Evolutionary conservation across 441 rosid species (phyloP).

Genomic region (Populus tomentosa): DNA sequence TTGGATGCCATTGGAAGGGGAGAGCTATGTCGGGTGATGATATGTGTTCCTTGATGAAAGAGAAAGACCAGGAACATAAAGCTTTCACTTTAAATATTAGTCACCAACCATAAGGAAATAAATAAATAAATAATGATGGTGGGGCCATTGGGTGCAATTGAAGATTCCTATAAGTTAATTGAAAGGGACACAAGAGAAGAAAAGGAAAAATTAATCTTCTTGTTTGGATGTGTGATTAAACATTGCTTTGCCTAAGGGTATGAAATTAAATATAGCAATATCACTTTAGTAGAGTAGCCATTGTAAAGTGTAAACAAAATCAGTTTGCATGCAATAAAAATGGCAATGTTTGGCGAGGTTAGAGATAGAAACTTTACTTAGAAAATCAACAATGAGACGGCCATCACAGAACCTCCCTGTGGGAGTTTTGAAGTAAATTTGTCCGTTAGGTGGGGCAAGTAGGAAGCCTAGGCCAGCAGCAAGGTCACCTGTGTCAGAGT

Average conservation of each 20-base stretch:
- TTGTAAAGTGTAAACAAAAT: not conserved
- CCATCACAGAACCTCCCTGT: slow-evolving; percentile 40
- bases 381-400: slow-evolving; percentile 40
- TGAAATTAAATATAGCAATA: no score
- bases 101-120: slow-evolving; percentile 21
- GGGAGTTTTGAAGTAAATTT: slow-evolving; percentile 32
- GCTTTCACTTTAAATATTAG: slow-evolving; percentile 25
- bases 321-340: not conserved
- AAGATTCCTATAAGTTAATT: slow-evolving; percentile 25
- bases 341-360: not conserved
- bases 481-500: slow-evolving; percentile 45
- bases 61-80: not conserved
- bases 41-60: not conserved
- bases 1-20: slow-evolving; percentile 34
- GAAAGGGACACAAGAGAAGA: slow-evolving; percentile 12
- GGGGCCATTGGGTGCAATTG: slow-evolving; percentile 21
- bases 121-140: slow-evolving; percentile 8
- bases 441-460: slow-evolving; percentile 32
- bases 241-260: no score
- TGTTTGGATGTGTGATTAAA: not conserved
- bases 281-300: not conserved
- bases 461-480: slow-evolving; percentile 32
- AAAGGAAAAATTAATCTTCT: not conserved
- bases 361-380: slow-evolving; percentile 36
- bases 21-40: not conserved